Conservation (phyloP, 179 eudicot genomes). For the Silene vulgaris region DNA sequence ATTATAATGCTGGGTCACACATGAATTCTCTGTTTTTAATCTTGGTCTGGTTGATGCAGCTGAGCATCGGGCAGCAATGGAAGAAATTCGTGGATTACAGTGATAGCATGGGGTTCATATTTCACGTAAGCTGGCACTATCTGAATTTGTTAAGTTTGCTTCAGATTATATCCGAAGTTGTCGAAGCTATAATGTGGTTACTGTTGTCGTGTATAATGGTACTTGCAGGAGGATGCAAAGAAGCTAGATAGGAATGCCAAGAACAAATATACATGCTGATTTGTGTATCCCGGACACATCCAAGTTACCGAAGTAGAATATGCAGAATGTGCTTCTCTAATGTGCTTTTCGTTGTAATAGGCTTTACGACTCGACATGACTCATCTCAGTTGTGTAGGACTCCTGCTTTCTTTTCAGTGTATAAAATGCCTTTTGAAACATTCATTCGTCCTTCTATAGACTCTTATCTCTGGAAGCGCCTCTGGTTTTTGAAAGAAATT, state of each 20-base stretch:
- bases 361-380: too few relatives aligned
- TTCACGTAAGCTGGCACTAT: constrained; percentile 6
- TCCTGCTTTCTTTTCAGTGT: too few relatives aligned
- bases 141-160: background rate
- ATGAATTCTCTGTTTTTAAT: too few relatives aligned
- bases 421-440: too few relatives aligned
- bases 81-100: constrained; percentile 8
- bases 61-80: constrained; percentile 1
- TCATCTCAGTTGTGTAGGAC: too few relatives aligned
- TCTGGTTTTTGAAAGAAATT: too few relatives aligned
- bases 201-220: background rate
- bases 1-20: too few relatives aligned
- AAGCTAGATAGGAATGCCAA: constrained; percentile 60
- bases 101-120: constrained; percentile 3
- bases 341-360: too few relatives aligned
- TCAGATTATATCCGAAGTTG: background rate
- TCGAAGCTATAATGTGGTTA: background rate
- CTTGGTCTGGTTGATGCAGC: constrained; percentile 2
- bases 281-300: constrained; percentile 1
- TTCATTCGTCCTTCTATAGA: too few relatives aligned
- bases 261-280: constrained; percentile 55
- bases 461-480: too few relatives aligned
- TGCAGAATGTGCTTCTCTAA: background rate
- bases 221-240: constrained; percentile 66
- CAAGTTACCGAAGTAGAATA: background rate